Percentiles rank a stretch among this genome's conserved stretches.
phyloP scores from a whole-genome alignment of 345 rosid genomes.

The Streptanthus diversifolius region DNA sequence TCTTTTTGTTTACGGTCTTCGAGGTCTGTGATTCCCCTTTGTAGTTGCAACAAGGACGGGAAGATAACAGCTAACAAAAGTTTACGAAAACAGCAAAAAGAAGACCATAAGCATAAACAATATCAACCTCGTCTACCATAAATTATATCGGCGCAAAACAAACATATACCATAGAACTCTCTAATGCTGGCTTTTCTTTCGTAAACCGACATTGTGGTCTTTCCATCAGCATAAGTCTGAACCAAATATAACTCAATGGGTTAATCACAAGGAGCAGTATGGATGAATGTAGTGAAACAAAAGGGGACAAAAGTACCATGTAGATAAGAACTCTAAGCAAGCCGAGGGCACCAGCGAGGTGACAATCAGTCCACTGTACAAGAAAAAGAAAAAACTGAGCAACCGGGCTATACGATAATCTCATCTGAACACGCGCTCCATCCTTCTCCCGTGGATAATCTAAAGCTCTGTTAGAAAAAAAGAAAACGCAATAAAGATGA shows the following conservation, averaged over 20 bases:
- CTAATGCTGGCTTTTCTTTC: constrained; percentile 80
- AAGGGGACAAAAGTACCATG: constrained; percentile 43
- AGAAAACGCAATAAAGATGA: not conserved
- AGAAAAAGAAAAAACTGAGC: constrained; percentile 84
- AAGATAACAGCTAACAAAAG: constrained; percentile 55
- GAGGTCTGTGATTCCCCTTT: constrained; percentile 60
- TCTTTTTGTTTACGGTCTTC: constrained; percentile 72
- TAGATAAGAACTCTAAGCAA: constrained; percentile 82
- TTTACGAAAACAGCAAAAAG: not conserved
- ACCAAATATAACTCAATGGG: constrained; percentile 16
- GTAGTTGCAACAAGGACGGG: constrained; percentile 74
- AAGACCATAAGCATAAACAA: not conserved
- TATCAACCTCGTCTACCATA: not conserved
- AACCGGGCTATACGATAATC: constrained; percentile 85
- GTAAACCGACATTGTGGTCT: constrained; percentile 77
- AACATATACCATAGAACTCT: constrained; percentile 71
- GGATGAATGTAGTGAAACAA: not conserved
- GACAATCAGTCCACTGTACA: constrained; percentile 93
- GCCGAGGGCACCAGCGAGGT: constrained; percentile 89
- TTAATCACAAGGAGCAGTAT: not conserved
- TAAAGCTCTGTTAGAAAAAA: constrained; percentile 54
- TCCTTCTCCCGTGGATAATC: constrained; percentile 69
- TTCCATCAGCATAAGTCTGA: constrained; percentile 82
- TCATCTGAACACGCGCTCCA: constrained; percentile 91
- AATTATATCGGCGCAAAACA: not conserved